Evolutionary conservation across 1,139 yeast genomes (phyloP), one percentile per base, ranked within the genome.

Genomic region (Pneumocystis sp.): DNA sequence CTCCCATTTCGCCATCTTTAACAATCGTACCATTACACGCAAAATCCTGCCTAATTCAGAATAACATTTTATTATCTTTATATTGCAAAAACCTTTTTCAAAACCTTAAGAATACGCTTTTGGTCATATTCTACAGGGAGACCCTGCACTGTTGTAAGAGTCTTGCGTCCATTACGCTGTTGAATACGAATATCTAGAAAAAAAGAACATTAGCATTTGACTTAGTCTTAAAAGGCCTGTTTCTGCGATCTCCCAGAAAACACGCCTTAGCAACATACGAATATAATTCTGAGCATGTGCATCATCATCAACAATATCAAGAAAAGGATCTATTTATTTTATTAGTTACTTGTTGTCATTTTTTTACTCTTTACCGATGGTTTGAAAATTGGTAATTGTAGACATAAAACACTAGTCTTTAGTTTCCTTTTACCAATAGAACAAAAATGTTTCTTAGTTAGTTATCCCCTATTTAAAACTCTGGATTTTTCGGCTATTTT

Each of bases 271-370:
- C 19, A 17, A 42, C 66, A n/a, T 90, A 80, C 91, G 98, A 78
- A 93, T 89, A 81, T 90, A 89, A 81, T 89, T 90, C 69, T 96
- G 86, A 75, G 96, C 87, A 81, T 91, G 95, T 73, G 95, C 88
- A 79, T 91, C 97, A 81, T 95, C 95, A 85, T 93, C 97, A 83
- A 97, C 97, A 80, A 97, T 91, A 80, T 93, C 98, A 85, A 97
- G 97, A 86, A 93, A 93, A 72, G 98, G 98, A 81, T 93, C 96
- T 82, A 73, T 70, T 66, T 42, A 17, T 15, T 5, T 19, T 35
- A 17, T 19, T 39, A 45, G 61, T 17, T 25, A 45, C 4, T 39
- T n/a, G 34, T 37, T 61, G 21, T 50, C 12, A 8, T 25, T 17
- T 17, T 31, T 19, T 7, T 39, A 57, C 31, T 45, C 81, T 85